Percentiles rank a stretch among this genome's conserved stretches.
phyloP scores from a whole-genome alignment of 2,329 filamentous ascomycete species.

The Trichoderma harzianum region DNA sequence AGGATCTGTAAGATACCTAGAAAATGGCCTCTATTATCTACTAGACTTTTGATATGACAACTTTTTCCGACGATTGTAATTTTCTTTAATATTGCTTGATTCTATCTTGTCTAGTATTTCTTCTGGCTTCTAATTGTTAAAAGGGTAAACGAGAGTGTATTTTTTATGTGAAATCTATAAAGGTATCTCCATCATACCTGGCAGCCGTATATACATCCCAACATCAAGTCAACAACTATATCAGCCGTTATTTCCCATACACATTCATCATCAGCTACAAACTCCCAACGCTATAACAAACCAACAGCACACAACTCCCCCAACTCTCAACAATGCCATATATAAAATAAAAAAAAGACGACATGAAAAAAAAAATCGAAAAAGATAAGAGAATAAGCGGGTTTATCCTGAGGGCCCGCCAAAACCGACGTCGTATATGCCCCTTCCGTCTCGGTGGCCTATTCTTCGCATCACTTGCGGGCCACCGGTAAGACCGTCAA shows the following conservation, averaged over 20 bases:
- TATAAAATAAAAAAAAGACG: not conserved
- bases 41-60: constrained; percentile 11
- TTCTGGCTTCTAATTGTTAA: too few relatives aligned
- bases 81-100: not conserved
- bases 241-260: not conserved
- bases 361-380: not conserved
- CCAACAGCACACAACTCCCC: not conserved
- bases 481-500: constrained; percentile 7
- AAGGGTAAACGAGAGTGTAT: not conserved
- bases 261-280: not conserved
- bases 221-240: not conserved
- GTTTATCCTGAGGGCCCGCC: constrained; percentile 21
- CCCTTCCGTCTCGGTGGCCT: constrained; percentile 24
- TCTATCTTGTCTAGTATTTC: not conserved
- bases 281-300: not conserved
- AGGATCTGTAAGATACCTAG: constrained; percentile 37
- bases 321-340: not conserved
- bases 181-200: constrained; percentile 6
- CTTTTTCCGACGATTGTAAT: not conserved
- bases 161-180: constrained; percentile 11
- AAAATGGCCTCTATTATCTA: constrained; percentile 26
- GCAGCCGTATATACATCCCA: not conserved
- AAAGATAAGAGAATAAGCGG: not conserved
- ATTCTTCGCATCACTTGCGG: constrained; percentile 17
- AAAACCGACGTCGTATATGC: constrained; percentile 31